Evolutionary conservation across 345 rosid species (phyloP).

Genomic region (Brassica carinata): DNA sequence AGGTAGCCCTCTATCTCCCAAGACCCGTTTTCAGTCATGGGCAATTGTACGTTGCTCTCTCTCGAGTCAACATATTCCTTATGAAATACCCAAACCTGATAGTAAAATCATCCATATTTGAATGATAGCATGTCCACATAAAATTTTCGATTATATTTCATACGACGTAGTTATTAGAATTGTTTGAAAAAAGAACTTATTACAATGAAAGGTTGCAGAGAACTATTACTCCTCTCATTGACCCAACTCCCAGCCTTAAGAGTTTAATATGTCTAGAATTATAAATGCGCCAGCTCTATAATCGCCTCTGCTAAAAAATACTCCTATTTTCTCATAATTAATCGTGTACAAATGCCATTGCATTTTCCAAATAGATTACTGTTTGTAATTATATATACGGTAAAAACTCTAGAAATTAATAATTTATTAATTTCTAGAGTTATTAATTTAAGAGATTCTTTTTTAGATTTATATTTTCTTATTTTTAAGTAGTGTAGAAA

Average conservation of each 20-base stretch:
- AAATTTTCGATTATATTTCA: background rate
- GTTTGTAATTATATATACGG: background rate
- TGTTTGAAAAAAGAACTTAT: background rate
- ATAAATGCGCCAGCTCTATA: conserved; percentile 30
- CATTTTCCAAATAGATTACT: conserved; percentile 8
- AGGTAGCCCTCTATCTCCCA: too few relatives aligned
- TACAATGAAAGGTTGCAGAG: conserved; percentile 16
- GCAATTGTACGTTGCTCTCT: too few relatives aligned
- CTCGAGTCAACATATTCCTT: background rate
- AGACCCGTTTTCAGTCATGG: too few relatives aligned
- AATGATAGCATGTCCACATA: background rate
- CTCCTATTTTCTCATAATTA: background rate
- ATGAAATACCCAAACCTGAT: background rate
- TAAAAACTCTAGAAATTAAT: too few relatives aligned
- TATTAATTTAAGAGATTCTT: too few relatives aligned
- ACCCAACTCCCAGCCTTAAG: conserved; percentile 20
- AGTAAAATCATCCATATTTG: background rate
- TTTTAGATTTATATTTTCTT: too few relatives aligned
- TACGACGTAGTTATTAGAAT: background rate
- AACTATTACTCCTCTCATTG: conserved; percentile 12
- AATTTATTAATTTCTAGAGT: too few relatives aligned
- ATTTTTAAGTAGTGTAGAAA: too few relatives aligned
- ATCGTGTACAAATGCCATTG: background rate
- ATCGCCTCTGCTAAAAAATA: background rate
- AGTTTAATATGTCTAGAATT: conserved; percentile 24